Base-by-base conservation (phyloP, 2,329 filamentous ascomycete species). In the Teratosphaeria epicoccoides region DNA sequence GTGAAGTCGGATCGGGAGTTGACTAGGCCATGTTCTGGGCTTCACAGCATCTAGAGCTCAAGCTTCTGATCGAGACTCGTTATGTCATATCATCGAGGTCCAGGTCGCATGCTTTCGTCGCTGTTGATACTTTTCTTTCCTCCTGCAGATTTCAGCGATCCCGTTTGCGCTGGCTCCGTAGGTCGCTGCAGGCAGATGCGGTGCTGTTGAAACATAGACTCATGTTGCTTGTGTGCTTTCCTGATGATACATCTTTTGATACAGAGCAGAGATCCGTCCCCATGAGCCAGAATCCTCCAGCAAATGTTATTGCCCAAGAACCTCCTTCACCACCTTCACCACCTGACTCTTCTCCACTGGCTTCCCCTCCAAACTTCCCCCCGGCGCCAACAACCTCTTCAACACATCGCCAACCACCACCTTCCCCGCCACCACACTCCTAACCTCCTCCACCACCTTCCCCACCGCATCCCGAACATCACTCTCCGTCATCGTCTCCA, bases 321-420 rank as follows among this genome's bases (percentile, higher is more conserved):
- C 54, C 49, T 66, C 58, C 59, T 84, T 84, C 47, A 87, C 79
- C 59, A 83, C 68, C 60, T 71, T 78, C 3, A 76, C 77, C 46
- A 89, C 70, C 57, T 78, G 74, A 49, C 74, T 76, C 68, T 76
- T 81, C 63, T 88, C 80, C 29, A 86, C 76, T 37, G 78, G 75
- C 68, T 82, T 83, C 29, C 80, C 84, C 53, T 82, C 78, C 24
- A 87, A 68, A 3, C 71, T 76, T 6, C 74, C 71, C 25, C 75
- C 73, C 43, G 70, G 69, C 49, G 66, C 67, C 11, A 80, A 67
- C 10, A 85, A 66, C 55, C 70, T 74, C 72, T 81, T 85, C 76
- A 88, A 78, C 9, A 84, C 75, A 51, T 79, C 75, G 3, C 83
- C 82, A 56, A 82, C 68, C 47, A 75, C 66, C 12, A 73, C 62